Evolutionary conservation across 164 flowering plant genomes (phyloP).

Genomic region (Brasenia schreberi): DNA sequence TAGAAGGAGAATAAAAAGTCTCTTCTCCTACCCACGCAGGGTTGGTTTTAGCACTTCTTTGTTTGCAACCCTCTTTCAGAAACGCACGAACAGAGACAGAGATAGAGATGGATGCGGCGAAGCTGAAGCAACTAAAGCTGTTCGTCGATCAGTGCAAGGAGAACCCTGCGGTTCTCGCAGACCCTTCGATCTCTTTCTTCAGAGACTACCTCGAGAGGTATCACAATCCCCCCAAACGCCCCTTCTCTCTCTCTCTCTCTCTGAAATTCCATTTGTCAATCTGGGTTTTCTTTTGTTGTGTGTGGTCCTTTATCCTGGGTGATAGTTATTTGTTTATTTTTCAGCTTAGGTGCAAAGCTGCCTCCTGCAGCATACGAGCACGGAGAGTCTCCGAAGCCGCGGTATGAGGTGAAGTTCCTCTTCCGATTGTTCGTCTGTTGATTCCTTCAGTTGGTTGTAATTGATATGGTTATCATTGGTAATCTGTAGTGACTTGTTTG

Average conservation of each 20-base stretch:
- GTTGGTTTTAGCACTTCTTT: no score
- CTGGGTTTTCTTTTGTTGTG: background rate
- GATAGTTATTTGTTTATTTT: slow-evolving; percentile 2
- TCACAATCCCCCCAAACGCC: background rate
- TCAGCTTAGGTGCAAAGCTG: slow-evolving; percentile 67
- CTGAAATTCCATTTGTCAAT: background rate
- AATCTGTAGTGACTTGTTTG: background rate
- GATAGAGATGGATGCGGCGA: slow-evolving; percentile 50
- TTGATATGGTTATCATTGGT: background rate
- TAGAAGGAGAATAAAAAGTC: no score
- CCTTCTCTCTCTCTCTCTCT: background rate
- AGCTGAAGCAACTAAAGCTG: slow-evolving; percentile 46
- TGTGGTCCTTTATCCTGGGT: background rate
- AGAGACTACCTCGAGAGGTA: slow-evolving; percentile 84
- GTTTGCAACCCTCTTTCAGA: no score
- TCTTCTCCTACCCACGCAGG: no score
- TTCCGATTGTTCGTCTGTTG: background rate
- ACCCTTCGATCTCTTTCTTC: slow-evolving; percentile 88
- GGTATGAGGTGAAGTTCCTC: background rate
- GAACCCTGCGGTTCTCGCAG: slow-evolving; percentile 58
- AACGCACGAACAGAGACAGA: background rate
- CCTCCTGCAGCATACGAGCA: slow-evolving; percentile 35
- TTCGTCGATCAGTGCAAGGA: slow-evolving; percentile 68
- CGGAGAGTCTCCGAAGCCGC: slow-evolving; percentile 7
- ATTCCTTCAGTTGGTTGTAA: background rate